phyloP scores from a whole-genome alignment of 2,329 filamentous ascomycete genomes.

The Helicocarpus griseus region DNA sequence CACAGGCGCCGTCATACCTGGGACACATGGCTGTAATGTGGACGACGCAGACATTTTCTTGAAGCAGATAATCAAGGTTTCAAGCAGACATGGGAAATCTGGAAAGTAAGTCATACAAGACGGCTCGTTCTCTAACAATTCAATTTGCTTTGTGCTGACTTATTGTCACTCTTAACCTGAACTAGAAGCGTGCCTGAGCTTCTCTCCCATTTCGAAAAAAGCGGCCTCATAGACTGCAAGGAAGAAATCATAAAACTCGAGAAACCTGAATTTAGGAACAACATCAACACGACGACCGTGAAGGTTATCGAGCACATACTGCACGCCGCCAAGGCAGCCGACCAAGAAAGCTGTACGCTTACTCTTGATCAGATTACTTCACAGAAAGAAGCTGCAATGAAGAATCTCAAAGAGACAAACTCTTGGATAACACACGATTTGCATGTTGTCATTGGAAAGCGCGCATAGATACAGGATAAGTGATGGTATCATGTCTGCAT shows the following conservation, averaged over 20 bases:
- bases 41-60: not conserved
- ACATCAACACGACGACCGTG: not conserved
- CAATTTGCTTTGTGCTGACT: not conserved
- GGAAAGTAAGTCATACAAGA: not conserved
- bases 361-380: not conserved
- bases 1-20: not conserved
- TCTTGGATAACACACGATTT: not conserved
- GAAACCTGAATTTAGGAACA: not conserved
- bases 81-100: not conserved
- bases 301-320: not conserved
- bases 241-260: not conserved
- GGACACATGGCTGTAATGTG: not conserved
- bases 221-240: slow-evolving; percentile 1
- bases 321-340: not conserved
- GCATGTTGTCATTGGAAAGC: not conserved
- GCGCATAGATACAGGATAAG: not conserved
- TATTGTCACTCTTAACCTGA: not conserved
- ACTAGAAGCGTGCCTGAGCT: not conserved
- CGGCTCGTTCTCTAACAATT: not conserved
- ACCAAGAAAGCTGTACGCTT: not conserved
- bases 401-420: slow-evolving; percentile 1
- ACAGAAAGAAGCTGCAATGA: not conserved
- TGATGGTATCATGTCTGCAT: too few species aligned
- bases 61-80: not conserved
- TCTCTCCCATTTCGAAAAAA: not conserved